Evolutionary conservation across 2,329 filamentous ascomycete genomes (phyloP), one percentile per base, ranked within the genome.

Genomic region (Fusarium tjaetaba): DNA sequence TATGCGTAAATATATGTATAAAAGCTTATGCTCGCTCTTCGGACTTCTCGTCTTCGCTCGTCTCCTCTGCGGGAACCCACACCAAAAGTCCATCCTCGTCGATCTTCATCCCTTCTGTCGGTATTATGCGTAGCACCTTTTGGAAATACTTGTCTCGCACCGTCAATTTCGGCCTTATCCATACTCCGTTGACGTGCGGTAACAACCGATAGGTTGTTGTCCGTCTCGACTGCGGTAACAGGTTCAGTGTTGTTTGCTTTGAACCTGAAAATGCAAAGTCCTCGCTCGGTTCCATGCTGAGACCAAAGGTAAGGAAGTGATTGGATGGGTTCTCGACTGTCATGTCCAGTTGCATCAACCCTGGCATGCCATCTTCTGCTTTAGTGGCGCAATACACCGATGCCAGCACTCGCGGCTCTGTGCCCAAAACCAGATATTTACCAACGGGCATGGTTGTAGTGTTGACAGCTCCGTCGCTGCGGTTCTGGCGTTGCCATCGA

Each of bases 111-210:
- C 91, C 93, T 79, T 92, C 93, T 0, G 93, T 96, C 5, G 94
- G 91, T 68, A 94, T 90, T 30, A 97, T 91, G 71, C 92, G 91
- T 69, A 98, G 82, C 46, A 93, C 91, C 86, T 98, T 97, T 81
- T 97, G 95, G 82, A 97, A 98, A 78, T 97, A 97, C 77, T 93
- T 92, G 84, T 97, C 96, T 70, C 94, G 88, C 43, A 98, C 94
- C 70, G 92, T 90, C 70, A 97, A 83, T 43, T 89, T 89, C 5
- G 95, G 94, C 57, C 81, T 87, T 65, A 96, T 89, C 90, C 93
- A 97, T 36, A 86, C 80, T 2, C 91, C 92, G 70, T 81, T 86
- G 77, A 87, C 84, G 43, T 92, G 87, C 13, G 95, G 91, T 67
- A 97, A 81, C 24, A 99, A 78, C 43, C 91, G 89, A 79, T 95